Evolutionary conservation across 768 basidiomycete species (phyloP).

Genomic region (Macrolepiota fuliginosa): DNA sequence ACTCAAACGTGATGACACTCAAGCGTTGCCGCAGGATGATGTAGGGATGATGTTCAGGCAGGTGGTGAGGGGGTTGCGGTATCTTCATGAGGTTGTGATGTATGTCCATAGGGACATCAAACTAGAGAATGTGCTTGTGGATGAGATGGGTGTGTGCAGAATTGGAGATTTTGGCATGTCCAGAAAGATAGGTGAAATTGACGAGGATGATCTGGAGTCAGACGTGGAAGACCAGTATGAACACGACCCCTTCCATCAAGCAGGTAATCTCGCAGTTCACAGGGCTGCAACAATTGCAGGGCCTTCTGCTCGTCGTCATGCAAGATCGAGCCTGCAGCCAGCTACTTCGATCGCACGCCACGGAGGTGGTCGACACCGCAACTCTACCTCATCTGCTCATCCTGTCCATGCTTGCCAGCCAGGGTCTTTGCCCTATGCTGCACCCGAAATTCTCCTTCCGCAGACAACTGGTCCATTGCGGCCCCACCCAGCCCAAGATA

Average conservation of each 20-base stretch:
- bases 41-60: constrained; percentile 85
- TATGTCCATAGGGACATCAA: constrained; percentile 95
- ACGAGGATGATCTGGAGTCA: constrained; percentile 33
- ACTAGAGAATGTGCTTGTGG: constrained; percentile 93
- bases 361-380: constrained; percentile 49
- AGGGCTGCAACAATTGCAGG: constrained; percentile 39
- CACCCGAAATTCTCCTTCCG: constrained; percentile 82
- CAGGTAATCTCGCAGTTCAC: constrained; percentile 25
- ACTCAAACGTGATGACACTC: constrained; percentile 65
- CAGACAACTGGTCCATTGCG: constrained; percentile 36
- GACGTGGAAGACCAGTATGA: constrained; percentile 23
- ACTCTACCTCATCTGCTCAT: constrained; percentile 35
- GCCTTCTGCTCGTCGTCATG: constrained; percentile 23
- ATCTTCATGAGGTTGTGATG: constrained; percentile 73
- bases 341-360: constrained; percentile 37
- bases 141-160: constrained; percentile 84
- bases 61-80: constrained; percentile 77
- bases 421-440: constrained; percentile 88
- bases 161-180: constrained; percentile 87
- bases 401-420: constrained; percentile 47
- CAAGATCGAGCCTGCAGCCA: constrained; percentile 20
- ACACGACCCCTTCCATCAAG: constrained; percentile 12
- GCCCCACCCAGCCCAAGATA: constrained; percentile 78
- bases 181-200: constrained; percentile 52
- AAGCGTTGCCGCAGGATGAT: constrained; percentile 73